Evolutionary conservation across 176 grass and related monocot species (phyloP).

Genomic region (Oryza glaberrima): DNA sequence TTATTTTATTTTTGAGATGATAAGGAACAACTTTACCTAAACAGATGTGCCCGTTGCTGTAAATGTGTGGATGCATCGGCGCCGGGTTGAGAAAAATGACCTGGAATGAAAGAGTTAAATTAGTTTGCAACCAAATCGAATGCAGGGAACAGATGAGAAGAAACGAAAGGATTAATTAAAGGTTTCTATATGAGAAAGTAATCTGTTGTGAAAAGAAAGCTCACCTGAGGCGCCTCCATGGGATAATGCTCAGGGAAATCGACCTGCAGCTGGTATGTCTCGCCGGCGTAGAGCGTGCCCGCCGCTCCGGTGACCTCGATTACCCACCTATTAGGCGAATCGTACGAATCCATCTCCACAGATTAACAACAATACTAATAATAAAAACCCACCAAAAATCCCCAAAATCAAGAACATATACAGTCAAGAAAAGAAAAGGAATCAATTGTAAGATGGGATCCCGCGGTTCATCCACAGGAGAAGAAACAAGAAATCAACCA

Average conservation of each 20-base stretch:
- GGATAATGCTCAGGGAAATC: constrained; percentile 99
- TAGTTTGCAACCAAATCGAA: constrained; percentile 20
- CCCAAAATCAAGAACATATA: constrained; percentile 13
- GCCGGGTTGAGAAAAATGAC: constrained; percentile 92
- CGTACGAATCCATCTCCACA: constrained; percentile 3
- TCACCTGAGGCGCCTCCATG: constrained; percentile 93
- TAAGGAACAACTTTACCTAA: constrained; percentile 65
- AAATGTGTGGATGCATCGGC: constrained; percentile 92
- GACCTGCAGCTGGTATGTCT: constrained; percentile 87
- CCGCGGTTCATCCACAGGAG: neutral
- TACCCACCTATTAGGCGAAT: constrained; percentile 55
- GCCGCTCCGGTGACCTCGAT: constrained; percentile 83
- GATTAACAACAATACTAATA: neutral
- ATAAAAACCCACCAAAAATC: neutral
- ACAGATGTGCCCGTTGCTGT: constrained; percentile 97
- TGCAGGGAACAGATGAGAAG: neutral
- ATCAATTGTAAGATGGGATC: neutral
- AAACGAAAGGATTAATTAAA: neutral
- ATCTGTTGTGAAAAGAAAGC: neutral
- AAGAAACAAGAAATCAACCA: neutral
- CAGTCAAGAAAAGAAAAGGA: neutral
- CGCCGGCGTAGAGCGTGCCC: constrained; percentile 77
- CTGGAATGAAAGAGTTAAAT: constrained; percentile 42
- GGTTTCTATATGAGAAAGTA: neutral
- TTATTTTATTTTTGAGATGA: neutral